Base-by-base conservation (phyloP, 2,329 filamentous ascomycete species). In the Epichloe gansuensis region DNA sequence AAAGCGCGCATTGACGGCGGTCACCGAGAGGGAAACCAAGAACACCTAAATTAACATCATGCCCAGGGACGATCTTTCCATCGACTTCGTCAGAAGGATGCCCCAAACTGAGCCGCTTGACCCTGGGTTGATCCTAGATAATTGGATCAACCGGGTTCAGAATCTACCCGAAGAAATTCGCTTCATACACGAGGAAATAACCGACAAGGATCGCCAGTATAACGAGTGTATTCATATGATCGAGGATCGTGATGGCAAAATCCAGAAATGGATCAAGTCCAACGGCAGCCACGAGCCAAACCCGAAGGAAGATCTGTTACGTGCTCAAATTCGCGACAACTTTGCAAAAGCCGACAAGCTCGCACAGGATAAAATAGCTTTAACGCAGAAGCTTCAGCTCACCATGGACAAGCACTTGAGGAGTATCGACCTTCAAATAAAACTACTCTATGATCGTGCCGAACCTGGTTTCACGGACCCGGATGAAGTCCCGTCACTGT, bases 141-240 rank as follows among this genome's bases (percentile, higher is more conserved):
- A 90, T 67, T 91, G 86, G 75, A 81, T 85, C 64, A 81, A 84
- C 65, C 76, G 73, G 69, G 85, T 86, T 21, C 82, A 86, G 61
- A 93, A 93, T 62, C 75, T 91, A 31, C 87, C 87, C 56, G 85
- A 88, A 57, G 88, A 93, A 69, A 83, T 93, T 55, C 83, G 84
- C 21, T 90, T 91, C 70, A 77, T 91, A 56, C 85, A 91, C 62
- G 87, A 91, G 64, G 88, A 93, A 69, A 87, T 91, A 57, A 76
- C 82, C 63, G 84, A 87, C 65, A 91, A 91, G 67, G 88, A 94
- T 65, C 77, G 80, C 48, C 76, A 82, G 58, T 85, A 88, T 59
- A 74, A 80, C 62, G 82, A 88, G 47, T 83, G 84, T 64, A 73
- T 83, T 54, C 76, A 80, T 56, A 76, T 79, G 57, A 88, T 91